Conservation (phyloP, 1,139 yeast genomes). For the Debaryomycetaceae sp. region DNA sequence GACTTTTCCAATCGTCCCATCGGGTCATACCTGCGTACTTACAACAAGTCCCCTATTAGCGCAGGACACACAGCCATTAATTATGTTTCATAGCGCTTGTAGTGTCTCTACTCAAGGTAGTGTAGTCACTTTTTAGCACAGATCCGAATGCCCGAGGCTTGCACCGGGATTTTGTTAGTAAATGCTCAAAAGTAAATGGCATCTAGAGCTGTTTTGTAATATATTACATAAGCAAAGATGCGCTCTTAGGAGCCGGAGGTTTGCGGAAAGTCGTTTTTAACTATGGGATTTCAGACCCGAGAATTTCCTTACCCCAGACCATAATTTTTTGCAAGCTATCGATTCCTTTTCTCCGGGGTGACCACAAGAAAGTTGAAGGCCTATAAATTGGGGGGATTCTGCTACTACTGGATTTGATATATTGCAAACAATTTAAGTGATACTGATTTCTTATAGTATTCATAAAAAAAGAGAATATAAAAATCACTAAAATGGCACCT, state of each 20-base stretch:
- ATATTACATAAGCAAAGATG: background rate
- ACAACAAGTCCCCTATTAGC: no score
- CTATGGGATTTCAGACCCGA: slow-evolving; percentile 8
- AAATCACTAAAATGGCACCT: slow-evolving; percentile 34
- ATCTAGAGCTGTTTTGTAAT: background rate
- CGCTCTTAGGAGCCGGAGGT: slow-evolving; percentile 1
- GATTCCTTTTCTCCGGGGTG: slow-evolving; percentile 18
- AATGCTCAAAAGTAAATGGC: background rate
- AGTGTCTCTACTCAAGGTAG: no score
- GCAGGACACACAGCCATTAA: no score
- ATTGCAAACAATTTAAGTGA: background rate
- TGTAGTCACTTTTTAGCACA: no score
- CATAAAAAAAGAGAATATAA: background rate
- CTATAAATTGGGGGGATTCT: background rate
- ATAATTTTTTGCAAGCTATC: background rate
- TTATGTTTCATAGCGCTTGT: no score
- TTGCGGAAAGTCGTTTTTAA: slow-evolving; percentile 4
- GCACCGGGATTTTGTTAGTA: background rate
- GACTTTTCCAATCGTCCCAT: no score
- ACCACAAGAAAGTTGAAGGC: background rate
- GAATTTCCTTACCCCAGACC: slow-evolving; percentile 17
- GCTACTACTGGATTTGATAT: slow-evolving; percentile 1
- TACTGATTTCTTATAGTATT: background rate
- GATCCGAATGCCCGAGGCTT: background rate
- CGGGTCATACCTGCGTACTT: no score